Evolutionary conservation across 352 stramenopile genomes (phyloP).

Genomic region (Globisporangium solare): DNA sequence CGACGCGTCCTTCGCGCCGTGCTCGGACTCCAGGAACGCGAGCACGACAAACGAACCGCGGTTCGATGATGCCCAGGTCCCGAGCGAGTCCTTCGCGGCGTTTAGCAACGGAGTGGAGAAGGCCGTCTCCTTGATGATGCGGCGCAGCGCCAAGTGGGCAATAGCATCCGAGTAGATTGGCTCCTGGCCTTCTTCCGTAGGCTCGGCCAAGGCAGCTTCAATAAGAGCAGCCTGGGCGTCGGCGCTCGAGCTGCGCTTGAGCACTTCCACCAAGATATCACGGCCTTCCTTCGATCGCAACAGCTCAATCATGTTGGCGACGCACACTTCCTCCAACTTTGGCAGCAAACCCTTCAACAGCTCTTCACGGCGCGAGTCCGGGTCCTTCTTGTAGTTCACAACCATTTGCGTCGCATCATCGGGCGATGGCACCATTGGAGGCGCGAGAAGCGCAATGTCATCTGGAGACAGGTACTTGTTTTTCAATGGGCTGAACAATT

Average conservation of each 20-base stretch:
- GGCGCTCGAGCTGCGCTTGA: constrained; percentile 49
- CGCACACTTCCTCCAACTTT: constrained; percentile 80
- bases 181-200: constrained; percentile 31
- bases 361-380: constrained; percentile 65
- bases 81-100: constrained; percentile 39
- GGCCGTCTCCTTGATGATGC: constrained; percentile 71
- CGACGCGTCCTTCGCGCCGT: constrained; percentile 38
- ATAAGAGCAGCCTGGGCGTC: constrained; percentile 48
- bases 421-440: constrained; percentile 62
- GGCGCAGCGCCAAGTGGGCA: constrained; percentile 66
- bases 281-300: constrained; percentile 79
- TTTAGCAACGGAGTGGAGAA: constrained; percentile 49
- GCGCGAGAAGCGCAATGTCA: constrained; percentile 66
- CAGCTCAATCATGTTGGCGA: constrained; percentile 47
- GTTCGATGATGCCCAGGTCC: constrained; percentile 60
- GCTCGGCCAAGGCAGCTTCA: constrained; percentile 35
- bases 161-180: constrained; percentile 70
- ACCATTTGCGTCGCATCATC: constrained; percentile 55
- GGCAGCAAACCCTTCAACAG: constrained; percentile 71
- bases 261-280: constrained; percentile 78
- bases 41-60: constrained; percentile 83
- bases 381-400: constrained; percentile 89
- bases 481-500: constrained; percentile 76
- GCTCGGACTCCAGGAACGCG: constrained; percentile 67
- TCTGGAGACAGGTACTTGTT: constrained; percentile 81